Base-by-base conservation (phyloP, 106 monocot genomes). In the Posidonia australis region DNA sequence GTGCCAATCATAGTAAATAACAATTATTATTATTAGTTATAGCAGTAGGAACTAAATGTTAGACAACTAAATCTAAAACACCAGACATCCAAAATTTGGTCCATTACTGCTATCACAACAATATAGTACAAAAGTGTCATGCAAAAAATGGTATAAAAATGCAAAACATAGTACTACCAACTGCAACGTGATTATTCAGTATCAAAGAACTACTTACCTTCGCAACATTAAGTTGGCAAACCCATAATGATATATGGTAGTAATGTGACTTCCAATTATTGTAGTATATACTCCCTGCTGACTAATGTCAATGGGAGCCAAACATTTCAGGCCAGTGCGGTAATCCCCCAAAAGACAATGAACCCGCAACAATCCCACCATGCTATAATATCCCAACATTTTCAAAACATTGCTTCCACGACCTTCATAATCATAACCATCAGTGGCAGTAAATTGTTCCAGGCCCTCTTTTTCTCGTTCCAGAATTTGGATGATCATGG, bases 331-430 rank as follows among this genome's bases (percentile, higher is more conserved):
- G 0, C 84, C 94, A 55, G 90, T 87, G 44, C 76, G 82, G 30
- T 96, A 96, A 72, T 96, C 94, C 13, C 94, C 90, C 58, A 96
- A 71, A 67, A 96, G 86, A 61, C 94, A 96, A 66, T 96, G 94
- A 43, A 96, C 86, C 45, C 90, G 62, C 19, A 96, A 73, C 76
- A 96, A 68, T 13, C 94, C 94, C 41, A 96, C 74, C 90, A 96
- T 96, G 77, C 94, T 90, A 57, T 90, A 90, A 65, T 96, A 96
- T 14, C 94, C 94, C 67, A 96, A 58, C 78, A 90, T 79, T 79
- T 96, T 96, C 69, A 96, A 68, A 69, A 96, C 94, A 61, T 96
- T 96, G 76, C 90, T 96, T 55, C 94, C 89, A 25, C 86, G 89
- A 24, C 84, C 89, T 53, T 87, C 80, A 69, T 96, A 90, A 66